Evolutionary conservation across 148 eudicot genomes (phyloP).

Genomic region (Polygonum aviculare): DNA sequence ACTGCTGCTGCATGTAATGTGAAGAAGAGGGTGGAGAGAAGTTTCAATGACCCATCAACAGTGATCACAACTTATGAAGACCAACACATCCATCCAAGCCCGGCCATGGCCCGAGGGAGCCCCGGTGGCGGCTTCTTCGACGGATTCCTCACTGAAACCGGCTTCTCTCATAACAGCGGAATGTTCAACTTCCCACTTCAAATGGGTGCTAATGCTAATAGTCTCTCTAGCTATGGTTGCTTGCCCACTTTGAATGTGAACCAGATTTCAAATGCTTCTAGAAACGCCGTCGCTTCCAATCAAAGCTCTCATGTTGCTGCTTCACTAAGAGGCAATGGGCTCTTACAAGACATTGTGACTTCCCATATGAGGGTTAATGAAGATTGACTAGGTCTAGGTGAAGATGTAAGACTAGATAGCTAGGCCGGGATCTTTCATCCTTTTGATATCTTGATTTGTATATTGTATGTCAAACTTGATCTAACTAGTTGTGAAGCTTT

Average conservation of each 20-base stretch:
- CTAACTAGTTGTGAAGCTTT: neutral
- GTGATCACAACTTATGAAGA: constrained; percentile 93
- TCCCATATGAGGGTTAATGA: constrained; percentile 1
- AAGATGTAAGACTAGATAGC: neutral
- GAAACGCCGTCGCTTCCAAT: neutral
- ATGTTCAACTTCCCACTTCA: neutral
- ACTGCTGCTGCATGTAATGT: constrained; percentile 71
- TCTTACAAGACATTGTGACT: constrained; percentile 43
- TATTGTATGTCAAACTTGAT: neutral
- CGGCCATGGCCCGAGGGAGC: constrained; percentile 23
- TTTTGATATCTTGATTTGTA: constrained; percentile 3
- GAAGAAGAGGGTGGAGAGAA: constrained; percentile 88
- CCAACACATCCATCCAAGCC: constrained; percentile 73
- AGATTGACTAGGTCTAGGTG: constrained; percentile 3
- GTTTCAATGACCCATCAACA: constrained; percentile 42
- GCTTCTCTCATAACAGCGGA: neutral
- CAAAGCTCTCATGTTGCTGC: neutral
- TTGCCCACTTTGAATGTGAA: neutral
- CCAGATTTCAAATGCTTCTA: neutral
- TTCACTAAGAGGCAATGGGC: constrained; percentile 25
- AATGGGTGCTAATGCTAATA: neutral
- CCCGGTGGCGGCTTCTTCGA: constrained; percentile 12
- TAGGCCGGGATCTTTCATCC: neutral
- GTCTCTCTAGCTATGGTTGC: neutral
- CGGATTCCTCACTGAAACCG: neutral